phyloP scores from a whole-genome alignment of 2,329 filamentous ascomycete genomes.

The Didymella exigua region DNA sequence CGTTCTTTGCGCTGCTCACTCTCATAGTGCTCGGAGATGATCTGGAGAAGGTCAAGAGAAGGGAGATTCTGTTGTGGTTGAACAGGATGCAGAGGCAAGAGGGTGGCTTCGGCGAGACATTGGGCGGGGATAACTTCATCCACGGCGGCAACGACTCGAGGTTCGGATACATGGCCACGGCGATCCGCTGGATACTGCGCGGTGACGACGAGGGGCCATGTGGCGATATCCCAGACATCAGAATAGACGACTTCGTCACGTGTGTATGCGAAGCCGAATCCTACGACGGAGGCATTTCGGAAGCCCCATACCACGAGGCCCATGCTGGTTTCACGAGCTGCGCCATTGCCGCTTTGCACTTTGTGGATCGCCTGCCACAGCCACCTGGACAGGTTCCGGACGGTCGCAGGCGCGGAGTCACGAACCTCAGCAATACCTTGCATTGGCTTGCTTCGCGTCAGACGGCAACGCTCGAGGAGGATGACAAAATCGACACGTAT shows the following conservation, averaged over 20 bases:
- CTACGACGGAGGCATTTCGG: slow-evolving; percentile 84
- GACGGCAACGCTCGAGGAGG: slow-evolving; percentile 51
- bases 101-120: slow-evolving; percentile 88
- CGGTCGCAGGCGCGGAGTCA: slow-evolving; percentile 40
- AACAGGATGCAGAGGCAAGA: slow-evolving; percentile 75
- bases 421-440: slow-evolving; percentile 48
- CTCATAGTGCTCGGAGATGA: slow-evolving; percentile 71
- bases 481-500: slow-evolving; percentile 49
- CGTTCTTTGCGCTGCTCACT: slow-evolving; percentile 82
- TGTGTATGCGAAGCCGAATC: slow-evolving; percentile 74
- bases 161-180: slow-evolving; percentile 84
- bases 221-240: slow-evolving; percentile 70
- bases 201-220: slow-evolving; percentile 61
- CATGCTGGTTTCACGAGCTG: slow-evolving; percentile 94
- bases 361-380: slow-evolving; percentile 68
- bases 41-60: slow-evolving; percentile 67
- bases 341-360: slow-evolving; percentile 75
- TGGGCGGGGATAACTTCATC: slow-evolving; percentile 65
- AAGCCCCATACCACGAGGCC: slow-evolving; percentile 78
- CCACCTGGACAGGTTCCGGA: slow-evolving; percentile 30
- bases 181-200: slow-evolving; percentile 80
- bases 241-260: slow-evolving; percentile 70
- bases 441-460: slow-evolving; percentile 57
- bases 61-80: slow-evolving; percentile 75
- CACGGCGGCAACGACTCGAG: slow-evolving; percentile 83